Conservation (phyloP, 2,329 filamentous ascomycete genomes). For the Clarireedia paspali region DNA sequence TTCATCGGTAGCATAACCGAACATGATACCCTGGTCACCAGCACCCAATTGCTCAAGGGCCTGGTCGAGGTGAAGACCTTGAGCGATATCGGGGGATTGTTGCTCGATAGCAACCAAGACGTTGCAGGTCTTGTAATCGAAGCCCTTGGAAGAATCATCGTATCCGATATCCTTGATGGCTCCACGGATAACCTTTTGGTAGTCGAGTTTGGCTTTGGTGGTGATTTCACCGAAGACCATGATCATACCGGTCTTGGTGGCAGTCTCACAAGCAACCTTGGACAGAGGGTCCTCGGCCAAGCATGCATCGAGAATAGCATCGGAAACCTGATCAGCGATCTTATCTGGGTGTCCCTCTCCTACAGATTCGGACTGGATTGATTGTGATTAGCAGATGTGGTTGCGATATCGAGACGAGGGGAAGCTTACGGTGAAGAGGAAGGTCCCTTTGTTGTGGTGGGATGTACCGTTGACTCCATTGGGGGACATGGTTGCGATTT, state of each 20-base stretch:
- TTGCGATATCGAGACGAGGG: neutral
- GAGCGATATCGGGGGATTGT: slow-evolving; percentile 97
- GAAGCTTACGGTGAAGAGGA: slow-evolving; percentile 68
- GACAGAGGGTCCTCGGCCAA: slow-evolving; percentile 89
- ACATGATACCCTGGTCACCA: slow-evolving; percentile 99
- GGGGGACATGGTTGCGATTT: slow-evolving; percentile 48
- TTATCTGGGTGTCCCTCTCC: slow-evolving; percentile 92
- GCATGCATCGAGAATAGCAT: slow-evolving; percentile 98
- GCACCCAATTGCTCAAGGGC: slow-evolving; percentile 96
- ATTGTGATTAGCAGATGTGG: slow-evolving; percentile 12
- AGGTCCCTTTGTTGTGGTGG: slow-evolving; percentile 58
- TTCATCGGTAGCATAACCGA: slow-evolving; percentile 99
- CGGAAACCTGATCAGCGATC: slow-evolving; percentile 97
- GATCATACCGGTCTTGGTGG: slow-evolving; percentile 99
- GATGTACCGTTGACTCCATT: slow-evolving; percentile 32
- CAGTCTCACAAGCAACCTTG: slow-evolving; percentile 98
- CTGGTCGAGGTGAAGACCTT: slow-evolving; percentile 97
- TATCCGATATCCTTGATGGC: slow-evolving; percentile 99
- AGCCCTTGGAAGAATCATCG: slow-evolving; percentile 93
- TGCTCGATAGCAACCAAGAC: slow-evolving; percentile 98
- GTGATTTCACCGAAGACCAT: slow-evolving; percentile 99
- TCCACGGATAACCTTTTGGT: slow-evolving; percentile 92
- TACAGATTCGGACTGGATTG: slow-evolving; percentile 67
- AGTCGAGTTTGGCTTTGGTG: slow-evolving; percentile 91
- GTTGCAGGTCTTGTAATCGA: slow-evolving; percentile 99